Evolutionary conservation across 2,329 filamentous ascomycete species (phyloP), one percentile per base, ranked within the genome.

Genomic region (Penicillium sp.): DNA sequence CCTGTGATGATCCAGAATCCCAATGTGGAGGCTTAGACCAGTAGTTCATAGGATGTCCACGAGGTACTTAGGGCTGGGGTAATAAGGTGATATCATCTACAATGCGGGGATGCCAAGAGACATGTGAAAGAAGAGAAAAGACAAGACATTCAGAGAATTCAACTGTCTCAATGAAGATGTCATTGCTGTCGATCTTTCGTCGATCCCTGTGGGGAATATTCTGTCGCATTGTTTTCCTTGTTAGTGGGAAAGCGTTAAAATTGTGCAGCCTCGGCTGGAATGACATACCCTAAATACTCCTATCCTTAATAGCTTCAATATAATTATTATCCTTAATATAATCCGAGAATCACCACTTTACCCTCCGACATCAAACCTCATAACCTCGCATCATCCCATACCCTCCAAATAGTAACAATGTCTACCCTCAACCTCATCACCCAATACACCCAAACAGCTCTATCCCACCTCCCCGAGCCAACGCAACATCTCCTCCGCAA

Each of bases 401-500:
- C 64, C 31, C 53, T 61, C 52, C 25, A 21, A 42, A 39, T 15
- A 25, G 6, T n/a, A 35, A 45, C 9, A 17, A 57, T 57, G 54
- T 53, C 54, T 23, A 51, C 63, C 21, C 54, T 70, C 35, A 57
- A 66, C 19, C 52, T 70, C 19, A 21, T 68, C 36, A 64, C 62
- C 15, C 62, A 71, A 61, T 71, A 67, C 58, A 31, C 59, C 1
- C 67, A 68, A 52, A 61, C 61, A 17, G 63, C 65, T 8, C 43
- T 72, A 15, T 57, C 61, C 19, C 63, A 61, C 19, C 64, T 74
- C 29, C 72, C 71, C 17, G 66, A 63, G 2, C 61, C 63, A 0
- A 68, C 61, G 0, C 73, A 75, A 53, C 45, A 65, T 21, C 57
- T 66, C 3, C 49, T 75, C 3, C 58, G 56, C 7, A 69, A 71